phyloP scores from a whole-genome alignment of 805 yeast species.

The Candida vaughaniae region DNA sequence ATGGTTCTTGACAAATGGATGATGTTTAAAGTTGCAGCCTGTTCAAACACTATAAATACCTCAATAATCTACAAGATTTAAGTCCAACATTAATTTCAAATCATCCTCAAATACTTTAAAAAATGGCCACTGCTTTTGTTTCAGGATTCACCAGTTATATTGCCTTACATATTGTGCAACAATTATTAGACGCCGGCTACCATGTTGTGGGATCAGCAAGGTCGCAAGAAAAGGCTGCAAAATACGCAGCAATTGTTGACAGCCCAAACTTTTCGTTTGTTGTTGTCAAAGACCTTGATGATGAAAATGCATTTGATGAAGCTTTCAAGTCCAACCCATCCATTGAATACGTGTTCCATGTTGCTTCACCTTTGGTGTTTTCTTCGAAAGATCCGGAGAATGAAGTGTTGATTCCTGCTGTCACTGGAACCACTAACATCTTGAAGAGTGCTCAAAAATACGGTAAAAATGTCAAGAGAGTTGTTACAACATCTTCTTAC shows the following conservation, averaged over 20 bases:
- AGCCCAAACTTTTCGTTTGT: slow-evolving; percentile 17
- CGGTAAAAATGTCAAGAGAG: slow-evolving; percentile 41
- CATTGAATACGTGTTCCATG: slow-evolving; percentile 24
- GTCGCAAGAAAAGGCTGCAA: slow-evolving; percentile 40
- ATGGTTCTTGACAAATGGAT: no score
- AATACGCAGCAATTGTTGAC: slow-evolving; percentile 22
- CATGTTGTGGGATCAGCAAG: slow-evolving; percentile 53
- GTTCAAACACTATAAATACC: no score
- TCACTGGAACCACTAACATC: slow-evolving; percentile 35
- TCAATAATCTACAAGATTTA: no score
- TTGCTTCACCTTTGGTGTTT: slow-evolving; percentile 28
- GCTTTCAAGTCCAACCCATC: slow-evolving; percentile 25
- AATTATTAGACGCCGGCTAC: slow-evolving; percentile 37
- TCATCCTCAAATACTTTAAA: not conserved
- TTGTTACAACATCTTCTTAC: slow-evolving; percentile 53
- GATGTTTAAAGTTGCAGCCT: no score
- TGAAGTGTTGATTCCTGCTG: slow-evolving; percentile 28
- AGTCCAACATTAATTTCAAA: no score
- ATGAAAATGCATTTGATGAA: slow-evolving; percentile 23
- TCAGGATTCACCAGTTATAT: slow-evolving; percentile 57
- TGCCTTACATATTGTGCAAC: slow-evolving; percentile 48
- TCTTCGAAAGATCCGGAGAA: slow-evolving; percentile 18
- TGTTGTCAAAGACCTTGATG: slow-evolving; percentile 21
- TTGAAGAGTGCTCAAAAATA: slow-evolving; percentile 44
- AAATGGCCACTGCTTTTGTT: slow-evolving; percentile 26